Evolutionary conservation across 495 filamentous ascomycete species (phyloP).

Genomic region (Pyronema domesticum): DNA sequence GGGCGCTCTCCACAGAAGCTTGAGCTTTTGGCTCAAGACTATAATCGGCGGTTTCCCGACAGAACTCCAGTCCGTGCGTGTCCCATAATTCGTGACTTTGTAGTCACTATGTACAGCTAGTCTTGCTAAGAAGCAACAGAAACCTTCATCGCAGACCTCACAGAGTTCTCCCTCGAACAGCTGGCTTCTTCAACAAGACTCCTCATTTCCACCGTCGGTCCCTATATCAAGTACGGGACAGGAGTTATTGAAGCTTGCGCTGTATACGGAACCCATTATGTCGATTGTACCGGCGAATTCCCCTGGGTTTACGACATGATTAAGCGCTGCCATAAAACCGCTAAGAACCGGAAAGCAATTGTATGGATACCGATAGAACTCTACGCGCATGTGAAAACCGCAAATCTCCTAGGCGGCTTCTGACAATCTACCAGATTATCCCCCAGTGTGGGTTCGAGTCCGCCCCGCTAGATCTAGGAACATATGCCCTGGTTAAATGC

Average conservation of each 20-base stretch:
- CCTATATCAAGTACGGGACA: conserved; percentile 62
- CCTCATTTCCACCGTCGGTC: conserved; percentile 71
- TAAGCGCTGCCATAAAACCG: conserved; percentile 56
- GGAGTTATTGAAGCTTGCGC: conserved; percentile 79
- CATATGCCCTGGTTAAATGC: conserved; percentile 48
- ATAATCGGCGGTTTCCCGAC: conserved; percentile 49
- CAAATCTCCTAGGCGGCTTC: not conserved
- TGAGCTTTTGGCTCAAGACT: conserved; percentile 43
- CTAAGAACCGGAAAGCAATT: conserved; percentile 58
- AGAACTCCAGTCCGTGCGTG: conserved; percentile 45
- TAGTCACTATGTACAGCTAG: too few species aligned
- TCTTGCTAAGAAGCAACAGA: conserved; percentile 25
- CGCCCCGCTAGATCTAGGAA: conserved; percentile 61
- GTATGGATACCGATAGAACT: conserved; percentile 24
- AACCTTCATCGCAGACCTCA: conserved; percentile 48
- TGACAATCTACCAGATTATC: conserved; percentile 44
- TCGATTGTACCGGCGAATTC: conserved; percentile 77
- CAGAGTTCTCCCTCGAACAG: conserved; percentile 39
- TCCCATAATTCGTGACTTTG: not conserved
- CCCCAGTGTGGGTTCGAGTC: conserved; percentile 75
- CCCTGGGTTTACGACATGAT: conserved; percentile 69
- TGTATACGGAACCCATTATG: conserved; percentile 70
- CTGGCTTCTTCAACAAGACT: conserved; percentile 59
- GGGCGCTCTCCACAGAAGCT: conserved; percentile 65
- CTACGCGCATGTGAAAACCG: not conserved